Evolutionary conservation across 208 protist genomes (phyloP), one percentile per base, ranked within the genome.

Genomic region (Wallacemonas sp.): DNA sequence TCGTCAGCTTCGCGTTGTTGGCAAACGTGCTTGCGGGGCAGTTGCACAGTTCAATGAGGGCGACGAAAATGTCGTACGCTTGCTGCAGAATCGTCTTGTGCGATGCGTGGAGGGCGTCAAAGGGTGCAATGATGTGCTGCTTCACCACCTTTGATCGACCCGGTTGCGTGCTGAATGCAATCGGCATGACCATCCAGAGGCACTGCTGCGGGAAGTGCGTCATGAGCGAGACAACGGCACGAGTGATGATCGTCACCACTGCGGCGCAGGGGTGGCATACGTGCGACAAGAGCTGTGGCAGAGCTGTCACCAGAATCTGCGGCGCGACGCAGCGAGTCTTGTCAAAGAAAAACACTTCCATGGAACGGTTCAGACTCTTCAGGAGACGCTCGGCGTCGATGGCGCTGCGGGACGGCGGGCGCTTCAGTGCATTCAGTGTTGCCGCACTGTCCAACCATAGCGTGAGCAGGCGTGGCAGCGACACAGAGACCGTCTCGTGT

Each of bases 381-480:
- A 72, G 42, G 27, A 65, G 42, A 17, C 63, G 53, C 6, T 63
- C 66, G 12, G 70, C 72, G 58, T 60, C 38, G 6, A 44, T 30
- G 17, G 71, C 50, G 24, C 58, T 71, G 13, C 41, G 46, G 30
- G 52, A n/a, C 15, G 27, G 10, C 44, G 30, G 21, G n/a, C 26
- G 26, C 50, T 57, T 57, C n/a, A 57, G 15, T 17, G 33, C 50
- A 8, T 8, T 33, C 17, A 78, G 2, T 3, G 46, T 61, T 1
- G 66, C 61, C 0, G 85, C 66, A 42, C 67, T 89, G 63, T 98
- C 91, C 0, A 98, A 83, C 93, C 96, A 99, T 9, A 98, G 59
- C 0, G 97, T 98, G 9, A 99, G 72, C 73, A 99, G 81, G 42
- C 97, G 87, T 1, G 98, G 96, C 33, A 99, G 77, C 10, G 97